Base-by-base conservation (phyloP, 2,329 filamentous ascomycete species). In the Aspergillus transmontanensis region DNA sequence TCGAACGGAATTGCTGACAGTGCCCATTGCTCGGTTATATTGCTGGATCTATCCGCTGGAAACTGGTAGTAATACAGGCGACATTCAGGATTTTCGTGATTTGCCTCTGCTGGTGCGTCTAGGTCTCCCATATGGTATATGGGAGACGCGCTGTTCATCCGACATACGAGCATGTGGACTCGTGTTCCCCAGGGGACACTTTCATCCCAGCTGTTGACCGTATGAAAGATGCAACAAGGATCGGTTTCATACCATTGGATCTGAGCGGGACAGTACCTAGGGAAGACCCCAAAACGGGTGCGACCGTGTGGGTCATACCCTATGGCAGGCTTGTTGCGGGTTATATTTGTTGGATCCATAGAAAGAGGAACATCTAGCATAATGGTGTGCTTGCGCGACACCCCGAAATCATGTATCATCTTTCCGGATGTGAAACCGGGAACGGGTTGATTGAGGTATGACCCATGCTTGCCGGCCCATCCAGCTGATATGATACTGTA, bases 401-500 rank as follows among this genome's bases (percentile, higher is more conserved):
- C 89, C 16, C 89, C 89, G 75, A 91, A 92, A 72, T 92, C 89
- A 71, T 92, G 90, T 88, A 92, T 92, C 84, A 92, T 89, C 72
- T 89, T 90, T 1, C 88, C 86, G 1, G 85, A 85, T 4, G 80
- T 79, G 30, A 91, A 81, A 0, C 89, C 88, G 0, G 87, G 84
- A 0, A 92, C 82, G 0, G 87, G 79, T 7, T 81, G 76, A 66
- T 87, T 86, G 61, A 90, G 60, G 56, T 39, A 34, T 1, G 32
- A 77, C 4, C 14, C 41, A 21, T 43, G 50, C 64, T 63, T 59
- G 71, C 26, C 6, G 1, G 60, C 23, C 5, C 26, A 71, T 36
- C 70, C 73, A 50, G 73, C 71, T 2, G 84, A 83, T 50, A 88
- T 75, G 57, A 87, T 78, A 12, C 89, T 90, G 71, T 91, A 92